Conservation (phyloP, 2,329 filamentous ascomycete genomes). For the Leptographium procerum region DNA sequence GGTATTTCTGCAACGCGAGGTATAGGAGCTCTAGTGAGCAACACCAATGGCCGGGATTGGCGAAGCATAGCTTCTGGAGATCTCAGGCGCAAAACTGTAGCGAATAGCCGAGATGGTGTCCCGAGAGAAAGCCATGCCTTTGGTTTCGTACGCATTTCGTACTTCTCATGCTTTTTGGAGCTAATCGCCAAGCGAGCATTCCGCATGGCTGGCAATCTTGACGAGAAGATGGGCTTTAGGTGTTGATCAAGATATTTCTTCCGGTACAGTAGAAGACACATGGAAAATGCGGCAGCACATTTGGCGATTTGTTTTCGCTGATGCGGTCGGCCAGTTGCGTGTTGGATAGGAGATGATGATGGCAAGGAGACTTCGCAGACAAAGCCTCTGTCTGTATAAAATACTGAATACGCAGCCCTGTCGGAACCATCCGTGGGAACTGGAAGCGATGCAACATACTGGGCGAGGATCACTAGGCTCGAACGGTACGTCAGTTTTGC, state of each 20-base stretch:
- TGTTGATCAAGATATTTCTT: constrained; percentile 59
- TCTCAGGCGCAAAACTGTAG: constrained; percentile 49
- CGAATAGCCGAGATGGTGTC: constrained; percentile 42
- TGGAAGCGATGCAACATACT: constrained; percentile 61
- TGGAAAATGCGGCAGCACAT: constrained; percentile 78
- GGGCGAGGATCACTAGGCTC: constrained; percentile 58
- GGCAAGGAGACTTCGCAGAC: constrained; percentile 73
- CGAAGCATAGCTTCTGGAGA: constrained; percentile 45
- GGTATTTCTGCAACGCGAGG: constrained; percentile 56
- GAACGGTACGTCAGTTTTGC: constrained; percentile 71
- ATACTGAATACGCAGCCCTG: constrained; percentile 50
- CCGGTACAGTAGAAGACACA: constrained; percentile 59
- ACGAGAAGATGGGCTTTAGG: constrained; percentile 62
- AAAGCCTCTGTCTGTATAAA: constrained; percentile 39
- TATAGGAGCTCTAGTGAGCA: constrained; percentile 58
- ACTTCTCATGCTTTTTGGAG: constrained; percentile 61
- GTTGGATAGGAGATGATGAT: constrained; percentile 57
- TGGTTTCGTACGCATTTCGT: constrained; percentile 72
- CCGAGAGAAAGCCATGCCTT: constrained; percentile 51
- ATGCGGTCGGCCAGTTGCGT: constrained; percentile 50
- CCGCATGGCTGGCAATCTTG: constrained; percentile 66
- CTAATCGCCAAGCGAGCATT: constrained; percentile 78
- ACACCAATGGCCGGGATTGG: constrained; percentile 49
- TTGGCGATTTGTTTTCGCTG: constrained; percentile 68
- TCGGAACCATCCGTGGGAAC: constrained; percentile 25